Evolutionary conservation across 306 rosid genomes (phyloP).

Genomic region (Acmispon strigosus): DNA sequence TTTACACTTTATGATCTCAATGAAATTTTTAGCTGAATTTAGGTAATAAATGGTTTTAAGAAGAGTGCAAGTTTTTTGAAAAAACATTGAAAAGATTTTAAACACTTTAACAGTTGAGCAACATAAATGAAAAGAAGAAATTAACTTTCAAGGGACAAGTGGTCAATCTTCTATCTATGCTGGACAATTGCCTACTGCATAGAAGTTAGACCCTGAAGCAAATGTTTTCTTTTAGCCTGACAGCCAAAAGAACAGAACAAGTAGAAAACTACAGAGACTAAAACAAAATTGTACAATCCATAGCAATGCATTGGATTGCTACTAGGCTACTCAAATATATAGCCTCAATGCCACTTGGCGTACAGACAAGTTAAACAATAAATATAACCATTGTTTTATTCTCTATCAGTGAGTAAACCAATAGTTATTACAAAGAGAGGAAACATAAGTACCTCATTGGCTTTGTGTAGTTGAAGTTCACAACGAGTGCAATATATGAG

Average conservation of each 20-base stretch:
- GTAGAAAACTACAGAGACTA: not conserved
- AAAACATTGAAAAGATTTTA: not conserved
- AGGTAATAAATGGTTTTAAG: no score
- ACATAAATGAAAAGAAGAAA: not conserved
- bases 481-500: constrained; percentile 50
- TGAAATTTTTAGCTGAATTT: not conserved
- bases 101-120: not conserved
- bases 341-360: not conserved
- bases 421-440: not conserved
- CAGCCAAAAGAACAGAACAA: not conserved
- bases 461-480: constrained; percentile 55
- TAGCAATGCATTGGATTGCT: not conserved
- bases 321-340: not conserved
- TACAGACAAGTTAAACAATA: not conserved
- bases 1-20: not conserved
- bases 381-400: not conserved
- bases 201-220: constrained; percentile 1
- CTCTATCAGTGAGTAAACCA: not conserved
- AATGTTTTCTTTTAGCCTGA: not conserved
- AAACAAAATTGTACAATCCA: not conserved
- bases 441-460: constrained; percentile 48
- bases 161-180: not conserved
- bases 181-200: not conserved
- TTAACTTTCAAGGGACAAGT: not conserved
- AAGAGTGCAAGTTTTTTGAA: not conserved